A percentile compares a stretch with the other conserved stretches of the same genome.
These are phyloP conservation scores for Trichoderma endophyticum DNA, from an alignment of 2,329 filamentous ascomycete species.

Conservation along the genomic window DNA sequence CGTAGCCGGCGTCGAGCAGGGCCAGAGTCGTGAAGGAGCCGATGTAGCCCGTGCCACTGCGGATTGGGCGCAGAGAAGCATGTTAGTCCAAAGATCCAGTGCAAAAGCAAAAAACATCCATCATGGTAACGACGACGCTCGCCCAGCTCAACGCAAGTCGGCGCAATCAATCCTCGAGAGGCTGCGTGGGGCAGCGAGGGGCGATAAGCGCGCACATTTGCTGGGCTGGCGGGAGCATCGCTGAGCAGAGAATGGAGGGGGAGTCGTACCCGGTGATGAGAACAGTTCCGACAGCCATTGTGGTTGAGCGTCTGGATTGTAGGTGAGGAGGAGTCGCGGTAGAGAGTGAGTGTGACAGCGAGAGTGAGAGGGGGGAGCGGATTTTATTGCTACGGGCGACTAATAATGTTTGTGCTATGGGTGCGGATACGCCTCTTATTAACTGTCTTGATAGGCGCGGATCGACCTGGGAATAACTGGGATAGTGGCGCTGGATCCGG, in stretches of 20 bases:
- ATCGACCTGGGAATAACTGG: slow-evolving; percentile 1
- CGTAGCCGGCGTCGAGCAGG: slow-evolving; percentile 89
- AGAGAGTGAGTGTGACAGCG: neutral
- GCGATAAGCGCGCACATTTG: neutral
- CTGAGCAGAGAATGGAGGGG: neutral
- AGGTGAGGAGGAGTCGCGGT: slow-evolving; percentile 3
- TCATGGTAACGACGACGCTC: neutral
- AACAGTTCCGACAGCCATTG: slow-evolving; percentile 81
- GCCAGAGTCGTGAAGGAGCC: slow-evolving; percentile 93
- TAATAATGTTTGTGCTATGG: neutral
- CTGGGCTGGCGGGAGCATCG: neutral
- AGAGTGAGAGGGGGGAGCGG: slow-evolving; percentile 8
- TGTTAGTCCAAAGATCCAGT: slow-evolving; percentile 21
- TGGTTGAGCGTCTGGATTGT: slow-evolving; percentile 24
- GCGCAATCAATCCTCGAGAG: neutral
- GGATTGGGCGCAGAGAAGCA: neutral
- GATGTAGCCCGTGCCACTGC: slow-evolving; percentile 96
- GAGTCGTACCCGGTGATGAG: slow-evolving; percentile 79
- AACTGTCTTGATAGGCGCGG: slow-evolving; percentile 17
- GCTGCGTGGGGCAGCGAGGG: neutral
- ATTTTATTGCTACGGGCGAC: slow-evolving; percentile 16
- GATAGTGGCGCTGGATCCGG: neutral
- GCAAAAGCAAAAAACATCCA: neutral
- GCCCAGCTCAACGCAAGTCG: neutral
- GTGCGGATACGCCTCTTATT: slow-evolving; percentile 12